These are phyloP conservation scores for Bonia amplexicaulis DNA, from an alignment of 176 grass and related monocot species.

Conservation along the genomic window DNA sequence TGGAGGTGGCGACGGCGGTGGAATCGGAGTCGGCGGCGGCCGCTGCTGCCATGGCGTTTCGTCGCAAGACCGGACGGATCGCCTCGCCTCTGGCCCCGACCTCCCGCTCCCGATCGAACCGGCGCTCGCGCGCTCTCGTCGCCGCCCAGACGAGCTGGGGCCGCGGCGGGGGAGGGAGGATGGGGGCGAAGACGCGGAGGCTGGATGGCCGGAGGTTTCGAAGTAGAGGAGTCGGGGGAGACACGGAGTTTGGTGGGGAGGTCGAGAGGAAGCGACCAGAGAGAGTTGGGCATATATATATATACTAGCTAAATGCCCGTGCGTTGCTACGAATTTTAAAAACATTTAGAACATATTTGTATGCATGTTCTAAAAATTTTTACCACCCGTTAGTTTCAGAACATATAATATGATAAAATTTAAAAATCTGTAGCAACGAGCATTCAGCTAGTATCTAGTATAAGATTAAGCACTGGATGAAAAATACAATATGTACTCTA, in stretches of 20 bases:
- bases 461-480: too few relatives aligned
- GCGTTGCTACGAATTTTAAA: too few relatives aligned
- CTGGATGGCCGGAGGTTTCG: conserved; percentile 10
- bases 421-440: too few relatives aligned
- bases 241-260: conserved; percentile 19
- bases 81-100: neutral
- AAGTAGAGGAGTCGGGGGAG: neutral
- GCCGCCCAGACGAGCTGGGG: neutral
- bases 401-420: too few relatives aligned
- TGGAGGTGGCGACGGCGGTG: conserved; percentile 16
- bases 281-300: too few relatives aligned
- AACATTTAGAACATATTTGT: too few relatives aligned
- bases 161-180: neutral
- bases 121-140: neutral
- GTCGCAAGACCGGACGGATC: neutral
- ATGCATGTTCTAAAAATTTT: too few relatives aligned
- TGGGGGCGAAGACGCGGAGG: neutral
- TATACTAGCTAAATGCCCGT: too few relatives aligned
- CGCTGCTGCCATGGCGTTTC: conserved; percentile 34
- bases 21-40: conserved; percentile 18
- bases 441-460: too few relatives aligned
- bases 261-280: neutral
- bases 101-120: conserved; percentile 5
- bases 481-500: too few relatives aligned
- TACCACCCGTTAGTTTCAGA: too few relatives aligned